Percentiles rank a stretch among this genome's conserved stretches.
These are phyloP conservation scores for Hemileccinum rubropunctum DNA, from an alignment of 768 basidiomycete genomes.

Conservation along the genomic window DNA sequence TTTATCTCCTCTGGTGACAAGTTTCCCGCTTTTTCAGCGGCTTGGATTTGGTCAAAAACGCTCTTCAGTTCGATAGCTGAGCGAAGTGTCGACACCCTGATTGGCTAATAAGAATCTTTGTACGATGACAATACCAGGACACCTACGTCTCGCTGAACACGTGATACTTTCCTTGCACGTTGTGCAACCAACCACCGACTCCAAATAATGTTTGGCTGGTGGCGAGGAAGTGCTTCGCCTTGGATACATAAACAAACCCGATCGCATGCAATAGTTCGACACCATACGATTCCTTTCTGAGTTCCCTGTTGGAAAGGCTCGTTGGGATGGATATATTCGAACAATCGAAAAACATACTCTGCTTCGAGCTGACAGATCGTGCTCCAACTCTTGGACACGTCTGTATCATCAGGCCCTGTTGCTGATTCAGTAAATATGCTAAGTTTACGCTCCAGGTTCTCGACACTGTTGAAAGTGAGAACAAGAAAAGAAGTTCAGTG, in stretches of 20 bases:
- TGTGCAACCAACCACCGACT: constrained; percentile 91
- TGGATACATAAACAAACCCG: constrained; percentile 81
- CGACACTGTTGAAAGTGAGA: constrained; percentile 37
- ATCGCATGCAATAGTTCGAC: constrained; percentile 82
- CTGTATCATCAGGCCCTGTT: constrained; percentile 60
- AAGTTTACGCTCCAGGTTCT: constrained; percentile 77
- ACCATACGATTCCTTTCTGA: constrained; percentile 85
- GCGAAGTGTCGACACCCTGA: constrained; percentile 78
- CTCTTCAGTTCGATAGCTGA: constrained; percentile 86
- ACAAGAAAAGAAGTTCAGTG: neutral
- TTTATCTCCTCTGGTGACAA: constrained; percentile 75
- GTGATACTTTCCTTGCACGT: constrained; percentile 89
- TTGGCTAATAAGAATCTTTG: constrained; percentile 2
- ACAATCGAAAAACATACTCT: constrained; percentile 50
- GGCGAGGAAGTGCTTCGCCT: constrained; percentile 81
- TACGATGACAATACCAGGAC: neutral
- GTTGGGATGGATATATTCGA: neutral
- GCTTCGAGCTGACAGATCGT: constrained; percentile 81
- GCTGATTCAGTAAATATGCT: constrained; percentile 88
- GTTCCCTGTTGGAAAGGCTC: constrained; percentile 48
- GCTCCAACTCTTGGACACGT: constrained; percentile 70
- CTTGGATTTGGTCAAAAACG: constrained; percentile 90
- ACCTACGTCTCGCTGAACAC: constrained; percentile 90
- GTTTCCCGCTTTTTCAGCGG: constrained; percentile 83
- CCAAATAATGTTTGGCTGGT: constrained; percentile 68